These are phyloP conservation scores for Cornus kousa DNA, from an alignment of 148 eudicot species.

Conservation along the genomic window DNA sequence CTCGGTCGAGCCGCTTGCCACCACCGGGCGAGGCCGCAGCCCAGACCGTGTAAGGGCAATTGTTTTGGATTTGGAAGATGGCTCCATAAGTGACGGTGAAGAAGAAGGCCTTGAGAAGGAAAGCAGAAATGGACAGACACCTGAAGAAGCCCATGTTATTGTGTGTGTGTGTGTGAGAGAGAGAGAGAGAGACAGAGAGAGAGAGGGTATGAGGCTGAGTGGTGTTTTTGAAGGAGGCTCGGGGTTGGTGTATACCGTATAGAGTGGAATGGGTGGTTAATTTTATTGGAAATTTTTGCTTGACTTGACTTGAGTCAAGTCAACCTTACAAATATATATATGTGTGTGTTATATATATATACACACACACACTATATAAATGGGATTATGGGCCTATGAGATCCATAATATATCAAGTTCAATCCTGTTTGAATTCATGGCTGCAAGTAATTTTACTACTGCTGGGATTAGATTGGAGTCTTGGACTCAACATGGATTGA, in stretches of 20 bases:
- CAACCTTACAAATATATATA: no score
- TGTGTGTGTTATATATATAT: no score
- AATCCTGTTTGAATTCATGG: no score
- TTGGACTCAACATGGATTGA: no score
- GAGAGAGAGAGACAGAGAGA: neutral
- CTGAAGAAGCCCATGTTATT: constrained; percentile 7
- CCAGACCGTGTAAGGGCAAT: constrained; percentile 47
- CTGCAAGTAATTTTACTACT: no score
- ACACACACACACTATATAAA: no score
- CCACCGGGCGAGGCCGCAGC: constrained; percentile 51
- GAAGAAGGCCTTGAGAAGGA: neutral
- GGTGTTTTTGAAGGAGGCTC: neutral
- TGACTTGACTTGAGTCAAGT: no score
- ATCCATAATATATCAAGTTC: no score
- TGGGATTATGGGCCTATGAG: no score
- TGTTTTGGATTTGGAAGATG: constrained; percentile 39
- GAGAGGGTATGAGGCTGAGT: neutral
- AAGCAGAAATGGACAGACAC: neutral
- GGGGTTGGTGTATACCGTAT: neutral
- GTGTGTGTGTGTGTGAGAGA: no score
- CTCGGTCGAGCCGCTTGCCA: constrained; percentile 26
- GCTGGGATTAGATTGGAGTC: no score
- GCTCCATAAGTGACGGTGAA: constrained; percentile 31
- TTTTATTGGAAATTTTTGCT: neutral
- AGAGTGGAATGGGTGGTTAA: neutral